Conservation (phyloP, 31 red algal genomes). For the Asparagopsis taxiformis region DNA sequence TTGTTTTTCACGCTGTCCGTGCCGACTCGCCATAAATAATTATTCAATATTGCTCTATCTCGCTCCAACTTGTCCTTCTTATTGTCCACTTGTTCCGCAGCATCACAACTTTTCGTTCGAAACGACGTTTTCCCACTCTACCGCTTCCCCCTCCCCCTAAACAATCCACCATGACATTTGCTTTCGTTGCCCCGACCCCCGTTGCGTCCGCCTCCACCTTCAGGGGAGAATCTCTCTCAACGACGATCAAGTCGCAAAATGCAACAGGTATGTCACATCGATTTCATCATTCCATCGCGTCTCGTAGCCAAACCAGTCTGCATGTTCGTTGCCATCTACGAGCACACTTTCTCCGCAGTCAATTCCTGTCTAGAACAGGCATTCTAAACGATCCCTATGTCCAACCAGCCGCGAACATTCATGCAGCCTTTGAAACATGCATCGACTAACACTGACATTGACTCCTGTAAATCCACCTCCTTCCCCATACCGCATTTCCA, state of each 20-base stretch:
- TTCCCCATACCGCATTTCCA: not conserved
- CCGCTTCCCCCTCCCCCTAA: not conserved
- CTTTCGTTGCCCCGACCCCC: slow-evolving; percentile 58
- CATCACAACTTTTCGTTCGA: not conserved
- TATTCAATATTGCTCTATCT: too few species aligned
- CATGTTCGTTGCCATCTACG: too few species aligned
- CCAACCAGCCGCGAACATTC: too few species aligned
- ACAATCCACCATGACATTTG: slow-evolving; percentile 39
- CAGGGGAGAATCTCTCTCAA: slow-evolving; percentile 9
- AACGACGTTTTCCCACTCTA: not conserved
- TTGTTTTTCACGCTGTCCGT: too few species aligned
- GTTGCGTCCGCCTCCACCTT: slow-evolving; percentile 35
- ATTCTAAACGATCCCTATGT: too few species aligned
- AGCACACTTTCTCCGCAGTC: too few species aligned
- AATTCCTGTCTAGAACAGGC: too few species aligned
- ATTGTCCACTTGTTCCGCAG: too few species aligned
- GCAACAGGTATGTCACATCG: slow-evolving; percentile 1
- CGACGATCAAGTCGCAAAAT: not conserved
- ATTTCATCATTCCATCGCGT: not conserved
- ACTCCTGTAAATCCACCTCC: not conserved
- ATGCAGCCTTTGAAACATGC: not conserved
- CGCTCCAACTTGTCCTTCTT: too few species aligned
- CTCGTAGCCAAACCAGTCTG: not conserved
- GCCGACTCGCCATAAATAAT: too few species aligned
- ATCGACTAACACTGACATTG: not conserved